Percentiles rank a stretch among this genome's conserved stretches.
phyloP scores from a whole-genome alignment of 306 rosid species.

The Begonia masoniana region DNA sequence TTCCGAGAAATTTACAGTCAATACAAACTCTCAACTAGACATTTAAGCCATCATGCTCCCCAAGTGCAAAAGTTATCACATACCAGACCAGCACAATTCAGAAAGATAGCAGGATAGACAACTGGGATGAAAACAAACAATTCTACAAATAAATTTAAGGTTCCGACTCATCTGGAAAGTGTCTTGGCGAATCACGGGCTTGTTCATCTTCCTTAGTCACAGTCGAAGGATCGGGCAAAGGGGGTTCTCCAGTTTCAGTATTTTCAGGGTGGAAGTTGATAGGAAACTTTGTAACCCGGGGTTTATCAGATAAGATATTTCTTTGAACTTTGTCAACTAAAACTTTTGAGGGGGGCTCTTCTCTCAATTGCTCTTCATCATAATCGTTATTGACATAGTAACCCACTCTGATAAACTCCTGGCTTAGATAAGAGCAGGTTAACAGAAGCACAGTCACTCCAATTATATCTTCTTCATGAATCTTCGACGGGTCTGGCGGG shows the following conservation, averaged over 20 bases:
- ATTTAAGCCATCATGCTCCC: too few species aligned
- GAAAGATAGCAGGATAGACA: too few species aligned
- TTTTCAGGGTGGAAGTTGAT: conserved; percentile 44
- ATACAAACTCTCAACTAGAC: too few species aligned
- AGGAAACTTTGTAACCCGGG: conserved; percentile 87
- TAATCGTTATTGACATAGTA: conserved; percentile 94
- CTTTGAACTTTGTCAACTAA: conserved; percentile 63
- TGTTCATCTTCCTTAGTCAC: conserved; percentile 15
- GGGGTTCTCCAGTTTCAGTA: conserved; percentile 10
- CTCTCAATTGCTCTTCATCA: conserved; percentile 81
- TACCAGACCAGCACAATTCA: too few species aligned
- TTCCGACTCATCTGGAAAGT: conserved; percentile 20
- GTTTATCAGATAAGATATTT: conserved; percentile 85
- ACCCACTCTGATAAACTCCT: conserved; percentile 80
- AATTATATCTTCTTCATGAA: conserved; percentile 82
- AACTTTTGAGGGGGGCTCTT: conserved; percentile 79
- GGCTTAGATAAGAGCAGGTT: conserved; percentile 84
- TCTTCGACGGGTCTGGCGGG: conserved; percentile 86
- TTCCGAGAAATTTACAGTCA: too few species aligned
- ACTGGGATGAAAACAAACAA: too few species aligned
- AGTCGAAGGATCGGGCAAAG: conserved; percentile 25
- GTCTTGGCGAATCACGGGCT: conserved; percentile 16
- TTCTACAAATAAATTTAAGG: conserved; percentile 8
- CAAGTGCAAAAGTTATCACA: too few species aligned
- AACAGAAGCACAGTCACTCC: conserved; percentile 74